Conservation (phyloP, 2,329 filamentous ascomycete species). For the Alternaria ventricosa region DNA sequence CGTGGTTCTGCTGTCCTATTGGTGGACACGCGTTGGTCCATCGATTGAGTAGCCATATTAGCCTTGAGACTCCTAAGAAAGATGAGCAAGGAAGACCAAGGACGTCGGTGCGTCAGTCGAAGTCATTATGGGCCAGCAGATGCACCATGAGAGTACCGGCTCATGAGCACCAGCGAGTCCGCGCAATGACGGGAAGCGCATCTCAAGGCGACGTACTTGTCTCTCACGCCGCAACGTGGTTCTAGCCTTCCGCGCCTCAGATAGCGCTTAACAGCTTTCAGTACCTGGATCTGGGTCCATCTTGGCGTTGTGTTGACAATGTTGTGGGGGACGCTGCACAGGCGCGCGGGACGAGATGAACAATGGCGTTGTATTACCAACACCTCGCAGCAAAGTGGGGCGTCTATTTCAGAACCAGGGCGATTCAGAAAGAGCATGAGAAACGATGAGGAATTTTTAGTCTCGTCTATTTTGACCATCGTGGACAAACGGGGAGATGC, state of each 20-base stretch:
- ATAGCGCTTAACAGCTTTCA: constrained; percentile 21
- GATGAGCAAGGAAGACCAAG: constrained; percentile 11
- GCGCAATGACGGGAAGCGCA: constrained; percentile 2
- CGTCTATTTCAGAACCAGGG: not conserved
- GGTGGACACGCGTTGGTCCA: not conserved
- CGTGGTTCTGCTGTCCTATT: not conserved
- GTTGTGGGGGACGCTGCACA: not conserved
- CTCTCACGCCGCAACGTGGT: constrained; percentile 1
- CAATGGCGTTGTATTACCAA: not conserved
- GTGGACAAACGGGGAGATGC: constrained; percentile 15
- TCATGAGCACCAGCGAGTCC: not conserved
- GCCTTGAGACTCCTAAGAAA: constrained; percentile 3
- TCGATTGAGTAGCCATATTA: not conserved
- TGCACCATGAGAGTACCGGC: not conserved
- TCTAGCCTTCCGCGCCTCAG: constrained; percentile 14
- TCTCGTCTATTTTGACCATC: constrained; percentile 1
- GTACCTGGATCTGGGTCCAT: constrained; percentile 29
- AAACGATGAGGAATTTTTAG: not conserved
- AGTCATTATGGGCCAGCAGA: constrained; percentile 1
- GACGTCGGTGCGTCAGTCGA: not conserved
- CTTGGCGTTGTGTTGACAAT: constrained; percentile 2
- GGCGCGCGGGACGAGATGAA: not conserved
- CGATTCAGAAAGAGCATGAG: not conserved
- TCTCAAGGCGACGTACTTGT: constrained; percentile 22
- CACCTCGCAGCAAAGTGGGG: not conserved